phyloP scores from a whole-genome alignment of 306 rosid species.

The Castanea crenata region DNA sequence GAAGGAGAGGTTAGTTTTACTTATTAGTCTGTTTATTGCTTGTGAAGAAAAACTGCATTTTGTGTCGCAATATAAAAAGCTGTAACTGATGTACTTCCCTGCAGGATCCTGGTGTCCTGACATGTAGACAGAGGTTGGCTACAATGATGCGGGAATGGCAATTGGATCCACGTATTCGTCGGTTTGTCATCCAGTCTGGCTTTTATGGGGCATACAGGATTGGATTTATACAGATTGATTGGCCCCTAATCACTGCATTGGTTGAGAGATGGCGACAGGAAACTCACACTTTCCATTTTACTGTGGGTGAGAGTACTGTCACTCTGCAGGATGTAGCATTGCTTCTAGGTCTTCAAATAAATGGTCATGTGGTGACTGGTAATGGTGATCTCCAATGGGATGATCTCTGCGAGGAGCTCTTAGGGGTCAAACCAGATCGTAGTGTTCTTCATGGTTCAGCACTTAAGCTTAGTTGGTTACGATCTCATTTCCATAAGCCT shows the following conservation, averaged over 20 bases:
- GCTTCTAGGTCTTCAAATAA: conserved; percentile 16
- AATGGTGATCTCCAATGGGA: conserved; percentile 22
- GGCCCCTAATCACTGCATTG: conserved; percentile 29
- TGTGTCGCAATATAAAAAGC: background rate
- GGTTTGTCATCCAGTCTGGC: conserved; percentile 22
- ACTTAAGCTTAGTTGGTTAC: conserved; percentile 35
- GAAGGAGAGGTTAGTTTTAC: conserved; percentile 18
- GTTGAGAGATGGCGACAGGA: conserved; percentile 33
- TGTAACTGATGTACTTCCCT: background rate
- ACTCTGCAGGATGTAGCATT: conserved; percentile 26
- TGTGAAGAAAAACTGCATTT: background rate
- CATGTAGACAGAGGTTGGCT: conserved; percentile 27
- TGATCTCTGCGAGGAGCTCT: conserved; percentile 21
- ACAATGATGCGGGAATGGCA: conserved; percentile 24
- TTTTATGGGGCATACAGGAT: conserved; percentile 17
- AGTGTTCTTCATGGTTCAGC: conserved; percentile 16
- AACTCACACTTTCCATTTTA: conserved; percentile 29
- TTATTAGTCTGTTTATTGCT: background rate
- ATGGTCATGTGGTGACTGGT: conserved; percentile 25
- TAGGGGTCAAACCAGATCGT: conserved; percentile 24
- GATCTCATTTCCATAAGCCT: conserved; percentile 8
- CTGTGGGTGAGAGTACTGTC: conserved; percentile 29
- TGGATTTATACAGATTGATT: conserved; percentile 24
- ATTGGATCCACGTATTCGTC: conserved; percentile 17
- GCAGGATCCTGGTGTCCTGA: conserved; percentile 24